Base-by-base conservation (phyloP, 441 rosid genomes). In the Jatropha multifida region DNA sequence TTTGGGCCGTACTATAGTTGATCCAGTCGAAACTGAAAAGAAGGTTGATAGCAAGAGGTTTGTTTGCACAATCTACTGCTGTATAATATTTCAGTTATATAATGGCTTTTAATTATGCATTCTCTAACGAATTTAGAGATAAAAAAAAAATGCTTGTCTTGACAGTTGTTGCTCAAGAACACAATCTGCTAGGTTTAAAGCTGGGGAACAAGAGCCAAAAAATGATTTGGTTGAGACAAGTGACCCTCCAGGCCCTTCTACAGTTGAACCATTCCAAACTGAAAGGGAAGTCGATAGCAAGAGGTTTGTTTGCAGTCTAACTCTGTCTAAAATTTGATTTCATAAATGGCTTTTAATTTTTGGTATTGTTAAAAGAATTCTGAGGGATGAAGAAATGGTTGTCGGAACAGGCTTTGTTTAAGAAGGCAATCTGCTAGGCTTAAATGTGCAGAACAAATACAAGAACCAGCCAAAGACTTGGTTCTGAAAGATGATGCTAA, bases 161-260 rank as follows among this genome's bases (percentile, higher is more conserved):
- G 9, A n/a, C 32, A 49, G 26, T 41, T 41, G 67, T 73, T 73
- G 27, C 32, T 61, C 59, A 15, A 48, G 73, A 72, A 67, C 27
- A 55, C 72, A 60, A 56, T 67, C 73, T 65, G 62, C 73, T 59
- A 72, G 69, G 68, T 72, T 61, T 18, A 72, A 48, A 76, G 42
- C 83, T 78, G 76, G 73, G 55, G 80, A 44, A 62, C 76, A 65
- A 64, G 81, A 77, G 81, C 74, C 74, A 17, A 65, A 72, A 69
- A 77, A 80, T 65, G 77, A 76, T 44, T 52, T 78, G 63, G 71
- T 66, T 65, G 82, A 75, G 79, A 83, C 52, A 18, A 69, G 40
- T 32, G 32, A 32, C 32, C 32, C 32, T 26, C 38, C 40, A 20
- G 75, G 48, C 20, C n/a, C 27, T 59, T 5, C 37, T 58, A 41